Conservation (phyloP, 768 basidiomycete species). For the Mycena galopus region DNA sequence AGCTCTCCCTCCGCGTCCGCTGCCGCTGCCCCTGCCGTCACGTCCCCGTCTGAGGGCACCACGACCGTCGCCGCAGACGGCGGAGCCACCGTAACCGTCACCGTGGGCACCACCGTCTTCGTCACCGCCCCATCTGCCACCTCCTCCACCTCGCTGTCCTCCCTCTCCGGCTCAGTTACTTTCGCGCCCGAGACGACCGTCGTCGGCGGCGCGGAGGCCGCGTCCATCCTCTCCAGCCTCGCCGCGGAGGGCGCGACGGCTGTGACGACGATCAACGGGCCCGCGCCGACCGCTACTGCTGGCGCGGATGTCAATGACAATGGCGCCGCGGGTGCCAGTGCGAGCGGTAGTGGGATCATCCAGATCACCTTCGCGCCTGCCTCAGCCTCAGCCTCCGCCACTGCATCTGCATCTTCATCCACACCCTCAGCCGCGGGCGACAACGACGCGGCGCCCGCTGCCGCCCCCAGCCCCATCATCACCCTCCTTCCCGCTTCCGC, state of each 20-base stretch:
- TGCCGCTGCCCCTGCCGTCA: constrained; percentile 1
- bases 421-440: background rate
- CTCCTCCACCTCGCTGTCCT: background rate
- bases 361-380: constrained; percentile 7
- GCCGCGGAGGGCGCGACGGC: constrained; percentile 1
- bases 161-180: constrained; percentile 35
- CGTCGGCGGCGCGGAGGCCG: constrained; percentile 57
- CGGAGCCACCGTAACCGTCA: constrained; percentile 43
- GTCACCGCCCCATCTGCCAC: constrained; percentile 31
- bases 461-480: background rate
- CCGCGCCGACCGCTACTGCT: too few species aligned
- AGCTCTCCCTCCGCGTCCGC: constrained; percentile 15
- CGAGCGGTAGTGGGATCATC: constrained; percentile 16
- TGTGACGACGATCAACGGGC: too few species aligned
- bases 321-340: too few species aligned
- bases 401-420: background rate
- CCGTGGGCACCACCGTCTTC: constrained; percentile 46
- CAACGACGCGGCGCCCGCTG: background rate
- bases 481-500: constrained; percentile 6
- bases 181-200: constrained; percentile 56
- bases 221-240: constrained; percentile 22
- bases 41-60: constrained; percentile 7
- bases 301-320: too few species aligned
- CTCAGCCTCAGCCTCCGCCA: background rate
- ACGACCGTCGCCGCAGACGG: constrained; percentile 2